Percentiles rank a stretch among this genome's conserved stretches.
These are phyloP conservation scores for Trichoderma gamsii DNA, from an alignment of 495 filamentous ascomycete species.

Conservation along the genomic window DNA sequence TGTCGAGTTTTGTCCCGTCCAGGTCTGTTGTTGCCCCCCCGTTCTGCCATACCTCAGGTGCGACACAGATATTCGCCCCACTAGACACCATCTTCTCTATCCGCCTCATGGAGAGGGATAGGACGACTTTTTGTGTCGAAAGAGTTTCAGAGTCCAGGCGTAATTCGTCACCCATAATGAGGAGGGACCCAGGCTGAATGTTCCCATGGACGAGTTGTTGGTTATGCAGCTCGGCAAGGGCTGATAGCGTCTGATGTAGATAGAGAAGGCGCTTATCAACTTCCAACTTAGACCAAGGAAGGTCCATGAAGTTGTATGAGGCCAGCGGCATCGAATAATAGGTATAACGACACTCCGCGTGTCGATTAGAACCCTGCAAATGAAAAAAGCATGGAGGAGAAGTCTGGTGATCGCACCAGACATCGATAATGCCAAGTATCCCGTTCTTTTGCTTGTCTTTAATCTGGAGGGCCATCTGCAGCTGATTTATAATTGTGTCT, in stretches of 20 bases:
- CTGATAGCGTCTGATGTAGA: neutral
- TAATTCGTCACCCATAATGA: neutral
- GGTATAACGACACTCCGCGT: neutral
- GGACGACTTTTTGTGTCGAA: neutral
- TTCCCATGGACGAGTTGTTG: neutral
- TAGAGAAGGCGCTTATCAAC: neutral
- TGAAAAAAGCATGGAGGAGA: neutral
- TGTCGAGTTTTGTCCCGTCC: neutral
- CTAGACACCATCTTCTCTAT: neutral
- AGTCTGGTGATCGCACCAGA: neutral
- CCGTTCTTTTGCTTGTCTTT: neutral
- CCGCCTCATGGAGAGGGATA: neutral
- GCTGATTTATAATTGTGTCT: neutral
- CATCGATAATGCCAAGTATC: neutral
- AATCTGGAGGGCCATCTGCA: neutral
- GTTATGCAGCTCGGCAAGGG: neutral
- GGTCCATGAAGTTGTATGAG: neutral
- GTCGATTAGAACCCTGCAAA: neutral
- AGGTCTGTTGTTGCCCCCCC: neutral
- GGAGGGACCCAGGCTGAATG: neutral
- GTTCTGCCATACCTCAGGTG: neutral
- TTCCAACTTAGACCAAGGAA: neutral
- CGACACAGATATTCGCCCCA: neutral
- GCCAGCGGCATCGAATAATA: neutral
- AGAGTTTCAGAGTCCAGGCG: neutral